Base-by-base conservation (phyloP, 139 green algal species). In the Asterochloris sp. region DNA sequence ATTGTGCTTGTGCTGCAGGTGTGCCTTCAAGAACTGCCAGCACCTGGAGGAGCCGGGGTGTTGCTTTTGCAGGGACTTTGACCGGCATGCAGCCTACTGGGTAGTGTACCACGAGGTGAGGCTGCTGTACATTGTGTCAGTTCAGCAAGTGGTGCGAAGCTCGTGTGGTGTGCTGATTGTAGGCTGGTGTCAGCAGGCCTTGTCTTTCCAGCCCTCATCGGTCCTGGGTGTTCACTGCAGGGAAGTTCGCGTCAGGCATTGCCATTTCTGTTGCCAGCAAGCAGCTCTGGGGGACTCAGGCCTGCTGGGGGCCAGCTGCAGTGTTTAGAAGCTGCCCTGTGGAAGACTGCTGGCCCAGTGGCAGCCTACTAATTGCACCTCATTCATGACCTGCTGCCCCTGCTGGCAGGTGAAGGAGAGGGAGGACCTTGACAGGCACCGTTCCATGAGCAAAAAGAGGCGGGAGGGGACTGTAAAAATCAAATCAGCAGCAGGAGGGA, bases 41-140 rank as follows among this genome's bases (percentile, higher is more conserved):
- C 96, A 99, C 85, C 19, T 97, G 21, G 47, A 83, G 13, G 96
- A 99, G 90, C 95, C 96, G 0, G 95, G 92, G 10, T 99, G 96
- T 78, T 82, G 85, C 9, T 89, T 99, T 61, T 82, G 83, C 19
- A 81, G 74, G 16, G 85, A 77, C 27, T 94, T 88, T 89, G 87
- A 95, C 71, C 90, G 95, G 15, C 95, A 97, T 82, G 61, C 83
- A 21, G 79, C 89, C 73, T 98, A 98, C 82, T 26, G 89, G 9
- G 92, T 95, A 77, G 85, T 97, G 28, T 86, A 91, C 23, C 80
- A 78, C 16, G 93, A 96, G 80, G 87, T 95, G 23, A 84, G 85
- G 86, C 68, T 47, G 61, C 10, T 87, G 83, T 89, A 96, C 68
- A 84, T 88, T 1, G 73, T 79, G 14, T 24, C 47, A 29, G 21